These are phyloP conservation scores for Colletotrichum karsti DNA, from an alignment of 2,329 filamentous ascomycete genomes.

Conservation along the genomic window DNA sequence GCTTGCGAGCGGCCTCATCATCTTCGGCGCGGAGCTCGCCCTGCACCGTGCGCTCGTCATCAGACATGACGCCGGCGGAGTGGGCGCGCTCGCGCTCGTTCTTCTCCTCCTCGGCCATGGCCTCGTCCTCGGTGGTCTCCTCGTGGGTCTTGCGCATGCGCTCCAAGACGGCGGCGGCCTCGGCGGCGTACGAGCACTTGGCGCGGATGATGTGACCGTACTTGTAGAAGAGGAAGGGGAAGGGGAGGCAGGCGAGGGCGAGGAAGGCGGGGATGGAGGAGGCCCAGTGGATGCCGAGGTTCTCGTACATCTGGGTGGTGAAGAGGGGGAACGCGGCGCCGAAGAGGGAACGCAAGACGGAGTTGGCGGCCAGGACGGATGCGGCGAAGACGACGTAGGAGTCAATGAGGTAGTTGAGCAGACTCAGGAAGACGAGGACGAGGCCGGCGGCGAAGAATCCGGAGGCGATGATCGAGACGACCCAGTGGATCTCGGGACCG, in stretches of 20 bases:
- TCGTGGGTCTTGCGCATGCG: slow-evolving; percentile 43
- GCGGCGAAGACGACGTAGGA: slow-evolving; percentile 74
- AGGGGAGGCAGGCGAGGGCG: slow-evolving; percentile 74
- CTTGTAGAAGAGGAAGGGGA: slow-evolving; percentile 80
- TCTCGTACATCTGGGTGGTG: slow-evolving; percentile 65
- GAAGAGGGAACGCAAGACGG: slow-evolving; percentile 76
- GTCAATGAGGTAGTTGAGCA: slow-evolving; percentile 66
- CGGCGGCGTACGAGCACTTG: slow-evolving; percentile 63
- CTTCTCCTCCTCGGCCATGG: slow-evolving; percentile 26
- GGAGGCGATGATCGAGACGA: slow-evolving; percentile 49
- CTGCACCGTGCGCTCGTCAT: slow-evolving; percentile 26
- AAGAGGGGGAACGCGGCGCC: slow-evolving; percentile 80
- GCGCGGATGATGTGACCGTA: slow-evolving; percentile 64
- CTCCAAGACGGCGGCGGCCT: slow-evolving; percentile 68
- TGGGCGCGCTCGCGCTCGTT: slow-evolving; percentile 7
- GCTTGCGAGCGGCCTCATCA: slow-evolving; percentile 5
- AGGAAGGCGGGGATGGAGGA: slow-evolving; percentile 78
- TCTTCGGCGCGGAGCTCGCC: slow-evolving; percentile 10
- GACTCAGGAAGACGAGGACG: slow-evolving; percentile 63
- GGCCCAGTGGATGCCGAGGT: slow-evolving; percentile 80
- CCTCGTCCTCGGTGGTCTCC: slow-evolving; percentile 22
- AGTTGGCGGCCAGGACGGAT: slow-evolving; percentile 77
- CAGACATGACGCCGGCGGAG: slow-evolving; percentile 20
- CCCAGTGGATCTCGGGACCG: slow-evolving; percentile 56
- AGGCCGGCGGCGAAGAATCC: slow-evolving; percentile 45